phyloP scores from a whole-genome alignment of 2,329 filamentous ascomycete species.

The Metarhizium guizhouense region DNA sequence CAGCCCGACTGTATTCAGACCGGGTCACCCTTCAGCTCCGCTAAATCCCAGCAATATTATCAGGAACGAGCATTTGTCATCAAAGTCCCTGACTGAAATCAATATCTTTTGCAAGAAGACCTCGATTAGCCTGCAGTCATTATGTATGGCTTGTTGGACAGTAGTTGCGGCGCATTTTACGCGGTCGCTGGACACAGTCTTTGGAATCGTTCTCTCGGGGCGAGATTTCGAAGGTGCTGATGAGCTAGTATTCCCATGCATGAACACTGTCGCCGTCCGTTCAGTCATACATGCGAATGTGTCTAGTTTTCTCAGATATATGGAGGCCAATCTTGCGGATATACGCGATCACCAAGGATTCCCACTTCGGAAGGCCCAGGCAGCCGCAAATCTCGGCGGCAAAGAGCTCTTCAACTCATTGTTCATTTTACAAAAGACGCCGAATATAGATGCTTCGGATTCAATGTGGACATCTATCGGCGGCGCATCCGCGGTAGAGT shows the following conservation, averaged over 20 bases:
- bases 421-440: slow-evolving; percentile 42
- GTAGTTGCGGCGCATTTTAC: slow-evolving; percentile 56
- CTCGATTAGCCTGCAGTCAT: slow-evolving; percentile 64
- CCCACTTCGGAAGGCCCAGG: slow-evolving; percentile 62
- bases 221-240: slow-evolving; percentile 65
- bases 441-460: neutral
- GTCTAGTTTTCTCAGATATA: slow-evolving; percentile 56
- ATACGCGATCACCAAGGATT: slow-evolving; percentile 68
- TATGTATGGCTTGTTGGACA: slow-evolving; percentile 72
- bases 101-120: slow-evolving; percentile 54
- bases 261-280: slow-evolving; percentile 80
- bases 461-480: slow-evolving; percentile 53
- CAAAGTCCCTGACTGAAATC: slow-evolving; percentile 7
- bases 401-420: slow-evolving; percentile 43
- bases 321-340: slow-evolving; percentile 60
- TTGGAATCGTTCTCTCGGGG: slow-evolving; percentile 77
- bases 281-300: slow-evolving; percentile 62
- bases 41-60: neutral
- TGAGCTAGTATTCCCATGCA: slow-evolving; percentile 71
- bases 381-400: slow-evolving; percentile 24
- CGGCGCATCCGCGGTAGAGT: slow-evolving; percentile 63
- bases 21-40: neutral
- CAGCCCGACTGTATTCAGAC: slow-evolving; percentile 24
- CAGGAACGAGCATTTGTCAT: slow-evolving; percentile 10
- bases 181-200: slow-evolving; percentile 63